phyloP scores from a whole-genome alignment of 306 rosid genomes.

The Prunus mira region DNA sequence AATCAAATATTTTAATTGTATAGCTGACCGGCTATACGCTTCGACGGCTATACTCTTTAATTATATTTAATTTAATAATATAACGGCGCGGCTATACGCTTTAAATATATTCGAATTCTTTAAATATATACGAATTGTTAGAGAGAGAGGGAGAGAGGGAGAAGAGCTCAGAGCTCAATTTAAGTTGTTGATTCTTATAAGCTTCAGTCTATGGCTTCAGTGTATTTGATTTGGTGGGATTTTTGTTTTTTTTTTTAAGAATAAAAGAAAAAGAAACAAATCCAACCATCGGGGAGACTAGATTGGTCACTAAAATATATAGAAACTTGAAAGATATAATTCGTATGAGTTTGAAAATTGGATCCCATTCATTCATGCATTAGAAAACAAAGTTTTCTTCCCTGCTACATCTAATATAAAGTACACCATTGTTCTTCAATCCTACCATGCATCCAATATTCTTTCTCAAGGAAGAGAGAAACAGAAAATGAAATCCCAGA shows the following conservation, averaged over 20 bases:
- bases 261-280: background rate
- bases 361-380: background rate
- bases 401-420: background rate
- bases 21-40: rapidly evolving
- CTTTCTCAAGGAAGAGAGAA: background rate
- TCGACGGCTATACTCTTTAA: too few relatives aligned
- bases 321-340: background rate
- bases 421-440: background rate
- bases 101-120: too few relatives aligned
- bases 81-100: too few relatives aligned
- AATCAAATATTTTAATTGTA: too few relatives aligned
- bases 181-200: too few relatives aligned
- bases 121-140: too few relatives aligned
- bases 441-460: background rate
- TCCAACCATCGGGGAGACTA: background rate
- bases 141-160: background rate
- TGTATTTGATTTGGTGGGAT: background rate
- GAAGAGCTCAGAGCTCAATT: too few relatives aligned
- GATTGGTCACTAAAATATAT: background rate
- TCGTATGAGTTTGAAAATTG: too few relatives aligned
- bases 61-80: too few relatives aligned
- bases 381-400: background rate
- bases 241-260: background rate
- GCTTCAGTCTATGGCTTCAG: slow-evolving; percentile 49
- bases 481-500: background rate